Evolutionary conservation across 164 flowering plant genomes (phyloP).

Genomic region (Liquidambar formosana): DNA sequence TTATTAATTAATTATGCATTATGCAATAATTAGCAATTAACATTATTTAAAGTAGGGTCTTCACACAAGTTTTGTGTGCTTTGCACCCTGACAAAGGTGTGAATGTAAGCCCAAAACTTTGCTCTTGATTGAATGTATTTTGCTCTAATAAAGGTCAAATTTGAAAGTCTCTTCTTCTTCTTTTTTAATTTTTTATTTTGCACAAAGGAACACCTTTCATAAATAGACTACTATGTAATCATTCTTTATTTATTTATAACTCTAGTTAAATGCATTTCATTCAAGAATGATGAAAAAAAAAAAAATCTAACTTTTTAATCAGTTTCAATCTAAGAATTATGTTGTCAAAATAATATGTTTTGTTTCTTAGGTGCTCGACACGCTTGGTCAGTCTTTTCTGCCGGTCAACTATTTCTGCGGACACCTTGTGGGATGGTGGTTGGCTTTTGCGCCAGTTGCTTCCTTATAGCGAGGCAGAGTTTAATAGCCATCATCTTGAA

Average conservation of each 20-base stretch:
- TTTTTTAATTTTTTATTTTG: no score
- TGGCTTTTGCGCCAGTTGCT: constrained; percentile 98
- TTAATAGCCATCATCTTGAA: constrained; percentile 64
- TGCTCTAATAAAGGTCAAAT: no score
- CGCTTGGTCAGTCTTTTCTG: constrained; percentile 83
- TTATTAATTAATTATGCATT: no score
- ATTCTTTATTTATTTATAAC: no score
- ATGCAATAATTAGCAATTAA: no score
- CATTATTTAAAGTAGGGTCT: no score
- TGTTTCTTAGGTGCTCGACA: constrained; percentile 73
- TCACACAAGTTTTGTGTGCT: background rate
- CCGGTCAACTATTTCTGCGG: constrained; percentile 84
- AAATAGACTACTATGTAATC: no score
- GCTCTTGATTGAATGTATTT: background rate
- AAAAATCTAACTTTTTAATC: no score
- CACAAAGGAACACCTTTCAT: no score
- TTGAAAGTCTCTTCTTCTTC: no score
- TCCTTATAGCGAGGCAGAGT: constrained; percentile 81
- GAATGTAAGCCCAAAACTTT: background rate
- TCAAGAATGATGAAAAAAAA: no score
- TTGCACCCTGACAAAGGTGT: background rate
- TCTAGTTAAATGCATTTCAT: no score
- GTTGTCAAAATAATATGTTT: background rate
- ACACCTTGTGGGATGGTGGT: constrained; percentile 94
- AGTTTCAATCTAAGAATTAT: background rate